Evolutionary conservation across 371 early-diverging fungal species (phyloP).

Genomic region (Mucor plumbeus): DNA sequence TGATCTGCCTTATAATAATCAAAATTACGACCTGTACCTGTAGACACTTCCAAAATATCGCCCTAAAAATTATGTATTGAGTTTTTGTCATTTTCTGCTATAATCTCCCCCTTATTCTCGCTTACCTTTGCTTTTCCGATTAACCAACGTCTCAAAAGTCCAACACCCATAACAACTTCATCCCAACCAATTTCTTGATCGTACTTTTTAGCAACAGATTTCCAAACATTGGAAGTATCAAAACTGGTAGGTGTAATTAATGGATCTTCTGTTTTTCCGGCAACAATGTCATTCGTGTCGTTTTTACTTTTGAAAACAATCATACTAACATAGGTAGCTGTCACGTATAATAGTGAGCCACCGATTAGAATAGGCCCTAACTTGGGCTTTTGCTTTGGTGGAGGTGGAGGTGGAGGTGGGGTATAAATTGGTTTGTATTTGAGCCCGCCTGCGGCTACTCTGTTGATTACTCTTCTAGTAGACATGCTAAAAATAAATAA

Average conservation of each 20-base stretch:
- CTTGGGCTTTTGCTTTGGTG: constrained; percentile 29
- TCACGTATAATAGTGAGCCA: constrained; percentile 49
- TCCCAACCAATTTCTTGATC: constrained; percentile 71
- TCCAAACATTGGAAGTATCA: constrained; percentile 54
- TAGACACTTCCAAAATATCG: constrained; percentile 65
- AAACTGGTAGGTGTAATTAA: constrained; percentile 36
- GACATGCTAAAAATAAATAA: constrained; percentile 21
- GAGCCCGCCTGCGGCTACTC: constrained; percentile 16
- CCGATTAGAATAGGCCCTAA: constrained; percentile 50
- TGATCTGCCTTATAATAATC: constrained; percentile 57
- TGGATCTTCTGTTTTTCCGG: constrained; percentile 18
- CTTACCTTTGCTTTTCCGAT: constrained; percentile 54
- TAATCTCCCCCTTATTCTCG: constrained; percentile 3
- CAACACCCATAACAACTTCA: constrained; percentile 71
- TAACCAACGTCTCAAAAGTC: constrained; percentile 57
- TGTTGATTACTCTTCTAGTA: constrained; percentile 22
- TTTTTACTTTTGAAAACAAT: constrained; percentile 50
- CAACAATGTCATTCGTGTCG: constrained; percentile 29
- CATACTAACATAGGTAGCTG: constrained; percentile 55
- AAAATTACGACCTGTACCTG: constrained; percentile 79
- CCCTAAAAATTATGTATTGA: constrained; percentile 39
- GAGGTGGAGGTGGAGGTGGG: constrained; percentile 28
- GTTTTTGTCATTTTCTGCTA: not conserved
- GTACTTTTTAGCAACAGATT: constrained; percentile 59
- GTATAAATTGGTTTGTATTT: constrained; percentile 32